Base-by-base conservation (phyloP, 1,139 yeast genomes). In the Zhuliangozyma parablackwelliae region DNA sequence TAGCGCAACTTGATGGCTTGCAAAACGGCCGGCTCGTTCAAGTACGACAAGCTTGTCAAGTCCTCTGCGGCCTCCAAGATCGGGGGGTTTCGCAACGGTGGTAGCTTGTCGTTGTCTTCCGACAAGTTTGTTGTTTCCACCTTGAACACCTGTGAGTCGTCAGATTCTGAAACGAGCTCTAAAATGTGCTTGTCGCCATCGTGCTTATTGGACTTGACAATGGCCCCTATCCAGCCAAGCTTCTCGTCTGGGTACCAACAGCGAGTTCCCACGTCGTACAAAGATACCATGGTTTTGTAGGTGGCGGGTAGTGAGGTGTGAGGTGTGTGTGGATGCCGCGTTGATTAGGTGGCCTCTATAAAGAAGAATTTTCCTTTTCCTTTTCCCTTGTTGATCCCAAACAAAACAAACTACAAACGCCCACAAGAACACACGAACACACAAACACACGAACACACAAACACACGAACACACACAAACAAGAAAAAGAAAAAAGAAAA, bases 21-120 rank as follows among this genome's bases (percentile, higher is more conserved):
- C 49, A 94, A 73, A 33, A 94, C 97, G 3, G 95, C 92, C 0
- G 99, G 98, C 59, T 94, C 98, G 59, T 94, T 92, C 53, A 92
- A 70, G 56, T 92, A 90, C 1, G 97, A 88, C 45, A 92, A 72
- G 41, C 90, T 82, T 1, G 97, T 92, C 56, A 92, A 75, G 65
- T 92, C 98, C 56, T 92, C 97, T 11, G 95, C 90, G 2, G 95
- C 86, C 61, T 90, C 99, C 47, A 90, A 72, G 43, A 86, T 82
- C 2, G 96, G 95, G 31, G 97, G 97, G 59, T 92, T 92, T 59
- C 98, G 77, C 53, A 92, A 74, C 21, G 92, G 82, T 7, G 96
- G 96, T 37, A 82, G 61, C 40, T 73, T 69, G n/a, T 66, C 61
- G 42, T 79, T 72, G 21, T 70, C 74, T 49, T 76, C 82, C 32